A percentile compares a stretch with the other conserved stretches of the same genome.
phyloP scores from a whole-genome alignment of 495 filamentous ascomycete species.

The Aspergillus affinis region DNA sequence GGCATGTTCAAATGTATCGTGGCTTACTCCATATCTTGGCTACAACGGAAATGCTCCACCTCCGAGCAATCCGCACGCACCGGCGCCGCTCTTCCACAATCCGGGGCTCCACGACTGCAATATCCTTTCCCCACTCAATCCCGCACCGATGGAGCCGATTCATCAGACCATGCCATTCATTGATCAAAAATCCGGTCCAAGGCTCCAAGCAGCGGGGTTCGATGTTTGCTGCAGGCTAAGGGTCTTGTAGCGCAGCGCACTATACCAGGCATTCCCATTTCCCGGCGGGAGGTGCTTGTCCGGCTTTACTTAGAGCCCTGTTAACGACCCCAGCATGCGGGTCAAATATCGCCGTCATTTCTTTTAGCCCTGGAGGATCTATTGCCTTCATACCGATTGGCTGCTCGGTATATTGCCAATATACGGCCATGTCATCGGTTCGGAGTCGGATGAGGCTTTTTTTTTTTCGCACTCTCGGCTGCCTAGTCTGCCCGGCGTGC shows the following conservation, averaged over 20 bases:
- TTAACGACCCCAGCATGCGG: not conserved
- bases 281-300: conserved; percentile 1
- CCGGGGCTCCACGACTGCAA: conserved; percentile 2
- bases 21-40: too few species aligned
- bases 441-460: too few species aligned
- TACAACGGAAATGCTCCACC: too few species aligned
- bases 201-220: not conserved
- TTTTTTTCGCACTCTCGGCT: not conserved
- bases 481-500: not conserved
- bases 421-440: not conserved
- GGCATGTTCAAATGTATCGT: too few species aligned
- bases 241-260: not conserved
- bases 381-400: not conserved
- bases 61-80: not conserved
- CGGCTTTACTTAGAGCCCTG: not conserved
- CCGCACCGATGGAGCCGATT: not conserved
- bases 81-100: not conserved
- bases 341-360: not conserved
- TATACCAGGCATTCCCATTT: conserved; percentile 2
- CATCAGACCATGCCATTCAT: not conserved
- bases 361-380: not conserved
- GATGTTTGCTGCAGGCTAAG: not conserved
- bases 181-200: not conserved
- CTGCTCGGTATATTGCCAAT: not conserved
- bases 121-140: conserved; percentile 2